Evolutionary conservation across 257 asterid genomes (phyloP), one percentile per base, ranked within the genome.

Genomic region (Catharanthus roseus): DNA sequence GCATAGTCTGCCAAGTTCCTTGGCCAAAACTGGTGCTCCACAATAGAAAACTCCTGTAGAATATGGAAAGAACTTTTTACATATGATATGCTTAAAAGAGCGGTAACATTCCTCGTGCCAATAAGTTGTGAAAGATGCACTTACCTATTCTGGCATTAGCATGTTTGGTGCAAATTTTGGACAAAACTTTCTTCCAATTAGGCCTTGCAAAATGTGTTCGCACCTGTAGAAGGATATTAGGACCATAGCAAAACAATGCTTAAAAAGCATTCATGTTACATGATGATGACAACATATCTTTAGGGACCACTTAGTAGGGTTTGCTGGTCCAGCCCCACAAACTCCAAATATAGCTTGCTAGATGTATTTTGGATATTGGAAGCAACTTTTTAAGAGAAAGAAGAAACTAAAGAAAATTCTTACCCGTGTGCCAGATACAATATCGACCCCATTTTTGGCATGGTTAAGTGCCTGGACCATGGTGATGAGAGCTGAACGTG

Each of bases 391-490:
- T 11, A 23, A 68, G 49, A 11, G 19, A 55, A 3, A 41, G 65
- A 39, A 19, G 64, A 24, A 13, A 50, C 21, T 12, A 61, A 42
- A 36, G 60, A 63, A 70, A 34, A 1, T 19, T n/a, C 86, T 77
- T 80, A 92, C 98, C 85, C 95, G 81, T 38, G 95, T 93, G 65
- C 98, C 96, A 13, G 96, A 90, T 61, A 93, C 95, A 71, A 90
- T 84, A 65, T 90, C 97, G 50, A 89, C 96, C 60, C 98, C 98
- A 57, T 93, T 90, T 75, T 93, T 93, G 7, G 98, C 97, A 86
- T 93, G 97, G 84, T 93, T 90, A 65, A 93, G 96, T 28, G 97
- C 96, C 64, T 90, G 98, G 61, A 93, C 97, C 97, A 93, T 90
- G 44, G 98, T 93, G 82, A 93, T 90, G 77, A 93, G 96, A 49